Percentiles rank a stretch among this genome's conserved stretches.
Conservation (phyloP, 1,284 basidiomycete species). For the Calocybe gambosa region DNA sequence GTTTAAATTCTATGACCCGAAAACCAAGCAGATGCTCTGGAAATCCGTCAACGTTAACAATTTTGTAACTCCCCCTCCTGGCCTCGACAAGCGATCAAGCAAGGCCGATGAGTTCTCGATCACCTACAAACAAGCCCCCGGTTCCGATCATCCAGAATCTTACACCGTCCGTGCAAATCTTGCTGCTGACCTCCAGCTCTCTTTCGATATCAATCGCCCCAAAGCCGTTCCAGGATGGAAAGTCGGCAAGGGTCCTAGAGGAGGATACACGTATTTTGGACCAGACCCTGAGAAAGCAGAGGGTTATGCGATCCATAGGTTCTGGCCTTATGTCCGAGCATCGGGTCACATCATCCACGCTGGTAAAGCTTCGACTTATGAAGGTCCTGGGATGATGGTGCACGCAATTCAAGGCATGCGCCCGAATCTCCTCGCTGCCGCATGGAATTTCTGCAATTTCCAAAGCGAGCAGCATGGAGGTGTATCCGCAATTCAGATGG, state of each 20-base stretch:
- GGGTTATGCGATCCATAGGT: conserved; percentile 87
- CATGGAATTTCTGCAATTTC: conserved; percentile 98
- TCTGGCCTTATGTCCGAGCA: conserved; percentile 76
- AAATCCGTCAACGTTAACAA: conserved; percentile 86
- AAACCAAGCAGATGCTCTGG: conserved; percentile 77
- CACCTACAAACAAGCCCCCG: conserved; percentile 60
- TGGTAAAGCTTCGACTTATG: conserved; percentile 61
- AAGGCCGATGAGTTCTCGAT: conserved; percentile 90
- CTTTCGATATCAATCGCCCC: conserved; percentile 69
- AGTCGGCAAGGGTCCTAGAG: conserved; percentile 81
- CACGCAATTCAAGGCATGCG: conserved; percentile 99
- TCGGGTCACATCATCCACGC: conserved; percentile 70
- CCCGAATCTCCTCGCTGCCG: conserved; percentile 86
- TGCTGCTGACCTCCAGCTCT: conserved; percentile 76
- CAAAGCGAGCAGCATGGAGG: conserved; percentile 65
- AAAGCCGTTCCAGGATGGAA: conserved; percentile 83
- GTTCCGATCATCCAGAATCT: conserved; percentile 62
- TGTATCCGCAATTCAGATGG: conserved; percentile 90
- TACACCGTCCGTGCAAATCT: conserved; percentile 83
- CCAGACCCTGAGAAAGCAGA: conserved; percentile 68
- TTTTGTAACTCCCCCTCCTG: conserved; percentile 71
- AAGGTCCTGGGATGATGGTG: conserved; percentile 87
- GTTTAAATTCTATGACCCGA: conserved; percentile 85
- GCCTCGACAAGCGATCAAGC: conserved; percentile 80
- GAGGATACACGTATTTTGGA: conserved; percentile 92